Conservation (phyloP, 305 asterid species). For the Andrographis paniculata region DNA sequence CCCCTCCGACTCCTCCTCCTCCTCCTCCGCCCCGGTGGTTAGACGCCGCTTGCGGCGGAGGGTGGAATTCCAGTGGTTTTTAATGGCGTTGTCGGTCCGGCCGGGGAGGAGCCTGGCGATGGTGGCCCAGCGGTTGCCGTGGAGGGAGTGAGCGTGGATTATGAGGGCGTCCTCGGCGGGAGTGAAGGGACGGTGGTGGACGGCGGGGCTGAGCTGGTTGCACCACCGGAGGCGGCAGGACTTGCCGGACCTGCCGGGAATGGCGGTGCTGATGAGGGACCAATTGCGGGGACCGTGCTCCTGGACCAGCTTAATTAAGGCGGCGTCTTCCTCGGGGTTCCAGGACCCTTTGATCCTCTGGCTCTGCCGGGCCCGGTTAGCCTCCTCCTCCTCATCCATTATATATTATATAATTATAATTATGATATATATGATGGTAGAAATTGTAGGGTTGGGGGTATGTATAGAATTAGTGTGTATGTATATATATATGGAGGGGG, state of each 20-base stretch:
- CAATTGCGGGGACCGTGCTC: conserved; percentile 66
- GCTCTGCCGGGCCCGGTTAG: conserved; percentile 6
- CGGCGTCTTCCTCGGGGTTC: conserved; percentile 52
- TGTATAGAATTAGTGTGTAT: neutral
- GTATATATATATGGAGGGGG: conserved; percentile 6
- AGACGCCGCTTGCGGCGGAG: conserved; percentile 28
- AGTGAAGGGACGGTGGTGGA: conserved; percentile 55
- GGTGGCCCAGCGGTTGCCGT: conserved; percentile 65
- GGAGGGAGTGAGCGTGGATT: conserved; percentile 33
- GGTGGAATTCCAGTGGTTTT: no score
- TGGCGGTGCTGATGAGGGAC: conserved; percentile 52
- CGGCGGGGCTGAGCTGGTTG: conserved; percentile 60
- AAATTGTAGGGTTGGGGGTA: conserved; percentile 6
- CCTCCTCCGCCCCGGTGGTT: conserved; percentile 9
- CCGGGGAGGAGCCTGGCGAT: conserved; percentile 53
- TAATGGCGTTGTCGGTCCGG: conserved; percentile 64
- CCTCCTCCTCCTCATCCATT: neutral
- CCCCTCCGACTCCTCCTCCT: conserved; percentile 25
- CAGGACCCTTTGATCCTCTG: conserved; percentile 46
- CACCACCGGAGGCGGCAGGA: conserved; percentile 76
- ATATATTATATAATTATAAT: neutral
- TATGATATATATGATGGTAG: neutral
- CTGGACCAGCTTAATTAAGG: conserved; percentile 33
- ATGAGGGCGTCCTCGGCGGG: conserved; percentile 44
- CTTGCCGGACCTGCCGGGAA: conserved; percentile 61